Evolutionary conservation across 1,139 yeast species (phyloP), one percentile per base, ranked within the genome.

Genomic region (Candida albicans): DNA sequence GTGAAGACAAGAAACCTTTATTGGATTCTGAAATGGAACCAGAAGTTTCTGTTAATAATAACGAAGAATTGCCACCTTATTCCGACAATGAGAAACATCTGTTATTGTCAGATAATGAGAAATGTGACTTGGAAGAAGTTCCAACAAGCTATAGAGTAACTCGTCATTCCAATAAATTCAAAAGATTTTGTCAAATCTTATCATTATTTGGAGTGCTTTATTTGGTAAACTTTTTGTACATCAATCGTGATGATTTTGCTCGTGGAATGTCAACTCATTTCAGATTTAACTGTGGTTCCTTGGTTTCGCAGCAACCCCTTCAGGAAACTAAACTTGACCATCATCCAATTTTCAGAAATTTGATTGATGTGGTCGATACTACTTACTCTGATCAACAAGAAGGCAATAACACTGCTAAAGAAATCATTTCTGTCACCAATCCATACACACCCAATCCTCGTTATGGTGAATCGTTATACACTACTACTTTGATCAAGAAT

Each of bases 391-490:
- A 24, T 10, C 31, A 24, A 18, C 10, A 28, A n/a, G 37, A 37
- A 22, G 40, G 18, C 15, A 41, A 33, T 28, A 24, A 32, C 28
- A 27, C 40, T 4, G 26, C 46, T n/a, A 48, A 48, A 25, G 56
- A 62, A 44, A 53, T 62, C 5, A 53, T 65, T 37, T 56, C 54
- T 40, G 72, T 69, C 0, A 45, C 62, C 1, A 62, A 60, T 48
- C 75, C 76, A 0, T 50, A 55, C 40, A 54, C 61, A 5, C 65
- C 67, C 8, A 52, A 53, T 34, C 53, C 60, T 4, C 46, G 54
- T 9, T 70, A 61, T 48, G 75, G 74, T 0, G 42, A 55, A 2
- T 59, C 71, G 0, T 61, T 71, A 4, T 52, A 54, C 42, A 51
- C 64, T 1, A 39, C 53, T 1, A 47, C 53, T 11, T 54, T 72